Percentiles rank a stretch among this genome's conserved stretches.
phyloP scores from a whole-genome alignment of 179 eudicot species.

The Spinacia oleracea region DNA sequence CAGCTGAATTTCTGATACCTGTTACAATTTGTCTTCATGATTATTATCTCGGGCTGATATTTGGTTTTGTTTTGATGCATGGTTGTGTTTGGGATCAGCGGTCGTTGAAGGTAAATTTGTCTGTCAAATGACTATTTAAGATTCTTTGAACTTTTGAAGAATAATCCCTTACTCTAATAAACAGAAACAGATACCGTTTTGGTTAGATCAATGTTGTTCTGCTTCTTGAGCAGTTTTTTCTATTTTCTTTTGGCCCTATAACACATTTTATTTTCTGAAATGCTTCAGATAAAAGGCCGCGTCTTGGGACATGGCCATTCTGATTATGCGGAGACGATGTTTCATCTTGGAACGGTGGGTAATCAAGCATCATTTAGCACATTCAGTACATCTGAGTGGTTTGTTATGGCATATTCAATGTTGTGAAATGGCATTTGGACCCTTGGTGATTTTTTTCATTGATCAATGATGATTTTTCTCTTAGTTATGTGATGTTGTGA shows the following conservation, averaged over 20 bases:
- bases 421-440: not conserved
- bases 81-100: slow-evolving; percentile 58
- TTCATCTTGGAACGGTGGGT: slow-evolving; percentile 88
- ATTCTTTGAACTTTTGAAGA: not conserved
- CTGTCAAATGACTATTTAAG: slow-evolving; percentile 2
- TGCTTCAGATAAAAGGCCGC: slow-evolving; percentile 78
- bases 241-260: not conserved
- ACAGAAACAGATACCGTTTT: not conserved
- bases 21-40: no score
- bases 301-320: slow-evolving; percentile 73
- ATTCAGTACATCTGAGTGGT: not conserved
- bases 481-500: not conserved
- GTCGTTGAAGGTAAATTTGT: slow-evolving; percentile 69
- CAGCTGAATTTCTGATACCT: not conserved
- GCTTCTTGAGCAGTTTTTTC: not conserved
- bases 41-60: no score
- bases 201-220: slow-evolving; percentile 9
- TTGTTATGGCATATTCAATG: not conserved
- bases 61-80: not conserved
- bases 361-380: slow-evolving; percentile 1
- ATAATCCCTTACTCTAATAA: not conserved
- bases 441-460: not conserved
- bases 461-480: slow-evolving; percentile 1
- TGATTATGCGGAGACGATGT: slow-evolving; percentile 96
- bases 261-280: slow-evolving; percentile 8